These are phyloP conservation scores for Dimocarpus longan DNA, from an alignment of 345 rosid genomes.

Conservation along the genomic window DNA sequence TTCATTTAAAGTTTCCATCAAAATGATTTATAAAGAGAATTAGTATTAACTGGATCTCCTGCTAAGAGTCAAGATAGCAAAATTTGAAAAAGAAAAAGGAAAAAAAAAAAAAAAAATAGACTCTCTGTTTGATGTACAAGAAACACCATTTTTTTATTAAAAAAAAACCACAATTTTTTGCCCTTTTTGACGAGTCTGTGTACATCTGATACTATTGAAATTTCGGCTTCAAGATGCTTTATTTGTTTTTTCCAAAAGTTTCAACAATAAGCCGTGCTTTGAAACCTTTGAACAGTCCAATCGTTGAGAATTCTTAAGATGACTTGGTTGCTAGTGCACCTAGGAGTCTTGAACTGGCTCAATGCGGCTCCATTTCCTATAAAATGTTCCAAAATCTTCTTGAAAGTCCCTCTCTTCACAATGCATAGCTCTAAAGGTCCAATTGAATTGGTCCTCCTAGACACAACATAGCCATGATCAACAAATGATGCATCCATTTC, in stretches of 20 bases:
- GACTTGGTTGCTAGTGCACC: constrained; percentile 72
- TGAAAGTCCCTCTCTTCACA: constrained; percentile 72
- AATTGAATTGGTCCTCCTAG: constrained; percentile 70
- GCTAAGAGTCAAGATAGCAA: no score
- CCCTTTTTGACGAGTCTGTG: no score
- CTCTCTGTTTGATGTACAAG: no score
- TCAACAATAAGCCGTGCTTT: constrained; percentile 62
- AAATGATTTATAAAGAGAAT: no score
- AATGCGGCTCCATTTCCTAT: constrained; percentile 76
- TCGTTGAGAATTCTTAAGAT: constrained; percentile 65
- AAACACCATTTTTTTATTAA: no score
- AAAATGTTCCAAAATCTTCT: constrained; percentile 70
- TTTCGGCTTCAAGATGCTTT: no score
- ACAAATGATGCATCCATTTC: constrained; percentile 79
- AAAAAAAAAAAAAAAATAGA: no score
- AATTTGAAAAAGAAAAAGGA: no score
- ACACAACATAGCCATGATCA: constrained; percentile 83
- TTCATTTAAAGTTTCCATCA: no score
- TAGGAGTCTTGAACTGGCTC: constrained; percentile 95
- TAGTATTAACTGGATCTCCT: no score
- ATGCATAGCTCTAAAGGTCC: constrained; percentile 87
- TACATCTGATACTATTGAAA: no score
- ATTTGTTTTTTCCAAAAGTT: not conserved
- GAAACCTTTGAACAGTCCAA: constrained; percentile 56
- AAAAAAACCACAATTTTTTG: no score